phyloP scores from a whole-genome alignment of 73 alveolate species.

The Paramecium sexaurelia region DNA sequence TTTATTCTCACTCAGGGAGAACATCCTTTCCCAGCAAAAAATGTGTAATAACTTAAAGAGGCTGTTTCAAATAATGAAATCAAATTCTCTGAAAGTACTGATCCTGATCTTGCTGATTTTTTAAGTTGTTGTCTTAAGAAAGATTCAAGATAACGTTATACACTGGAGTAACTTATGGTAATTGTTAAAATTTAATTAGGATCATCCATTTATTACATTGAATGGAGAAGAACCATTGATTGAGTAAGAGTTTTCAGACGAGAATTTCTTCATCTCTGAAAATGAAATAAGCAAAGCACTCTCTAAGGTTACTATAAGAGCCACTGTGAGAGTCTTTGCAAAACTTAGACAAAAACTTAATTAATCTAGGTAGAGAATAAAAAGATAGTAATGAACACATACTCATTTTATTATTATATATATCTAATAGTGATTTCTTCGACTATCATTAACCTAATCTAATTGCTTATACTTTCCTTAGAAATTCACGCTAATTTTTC shows the following conservation, averaged over 20 bases:
- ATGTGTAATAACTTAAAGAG: background rate
- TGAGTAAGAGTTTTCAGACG: conserved; percentile 13
- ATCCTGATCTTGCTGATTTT: background rate
- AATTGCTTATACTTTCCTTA: too few relatives aligned
- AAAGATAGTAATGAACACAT: background rate
- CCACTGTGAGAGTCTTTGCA: conserved; percentile 53
- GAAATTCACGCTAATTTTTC: too few relatives aligned
- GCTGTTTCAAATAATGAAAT: background rate
- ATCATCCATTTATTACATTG: conserved; percentile 36
- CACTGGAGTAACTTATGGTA: conserved; percentile 44
- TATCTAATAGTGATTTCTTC: too few relatives aligned
- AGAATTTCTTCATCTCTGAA: conserved; percentile 37
- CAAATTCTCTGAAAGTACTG: background rate
- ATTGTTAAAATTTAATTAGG: background rate
- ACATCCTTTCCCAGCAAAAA: conserved; percentile 65
- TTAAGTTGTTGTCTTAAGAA: conserved; percentile 9
- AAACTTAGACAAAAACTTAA: conserved; percentile 3
- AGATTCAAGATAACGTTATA: background rate
- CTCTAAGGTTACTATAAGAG: conserved; percentile 20
- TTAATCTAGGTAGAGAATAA: background rate
- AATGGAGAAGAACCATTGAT: conserved; percentile 26
- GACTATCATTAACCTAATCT: too few relatives aligned
- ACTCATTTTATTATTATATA: background rate
- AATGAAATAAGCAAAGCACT: conserved; percentile 23
- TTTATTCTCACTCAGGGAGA: conserved; percentile 46